Percentiles rank a stretch among this genome's conserved stretches.
Conservation (phyloP, 768 basidiomycete species). For the Mrakia frigida region DNA sequence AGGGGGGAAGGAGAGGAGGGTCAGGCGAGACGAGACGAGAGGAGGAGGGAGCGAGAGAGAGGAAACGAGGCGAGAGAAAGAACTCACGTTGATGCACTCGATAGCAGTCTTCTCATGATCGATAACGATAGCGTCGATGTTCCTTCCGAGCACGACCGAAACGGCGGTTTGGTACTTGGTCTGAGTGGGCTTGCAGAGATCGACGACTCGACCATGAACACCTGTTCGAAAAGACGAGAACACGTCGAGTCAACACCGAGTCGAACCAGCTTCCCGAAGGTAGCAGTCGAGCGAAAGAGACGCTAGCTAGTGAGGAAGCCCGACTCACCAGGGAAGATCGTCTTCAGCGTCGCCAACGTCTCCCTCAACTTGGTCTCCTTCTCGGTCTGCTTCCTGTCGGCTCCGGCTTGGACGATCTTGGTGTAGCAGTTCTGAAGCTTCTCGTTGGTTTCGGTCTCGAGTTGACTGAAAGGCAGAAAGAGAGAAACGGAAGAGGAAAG, state of each 20-base stretch:
- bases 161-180: slow-evolving; percentile 90
- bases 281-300: too few species aligned
- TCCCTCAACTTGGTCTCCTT: slow-evolving; percentile 79
- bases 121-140: slow-evolving; percentile 92
- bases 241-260: not conserved
- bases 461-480: slow-evolving; percentile 72
- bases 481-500: not conserved
- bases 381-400: slow-evolving; percentile 81
- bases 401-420: slow-evolving; percentile 82
- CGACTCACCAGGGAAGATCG: slow-evolving; percentile 75
- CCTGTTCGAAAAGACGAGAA: slow-evolving; percentile 48
- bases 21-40: not conserved
- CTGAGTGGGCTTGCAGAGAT: slow-evolving; percentile 89
- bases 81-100: slow-evolving; percentile 83
- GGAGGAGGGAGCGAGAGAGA: not conserved
- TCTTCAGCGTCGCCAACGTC: slow-evolving; percentile 71
- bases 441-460: slow-evolving; percentile 87
- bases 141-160: slow-evolving; percentile 83
- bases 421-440: slow-evolving; percentile 75
- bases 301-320: not conserved
- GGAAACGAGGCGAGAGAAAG: not conserved
- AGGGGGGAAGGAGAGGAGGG: not conserved
- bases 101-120: slow-evolving; percentile 96
- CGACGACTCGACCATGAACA: slow-evolving; percentile 85
- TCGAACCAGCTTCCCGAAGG: too few species aligned